Base-by-base conservation (phyloP, 176 grass and related monocot genomes). In the Oryza glaberrima region DNA sequence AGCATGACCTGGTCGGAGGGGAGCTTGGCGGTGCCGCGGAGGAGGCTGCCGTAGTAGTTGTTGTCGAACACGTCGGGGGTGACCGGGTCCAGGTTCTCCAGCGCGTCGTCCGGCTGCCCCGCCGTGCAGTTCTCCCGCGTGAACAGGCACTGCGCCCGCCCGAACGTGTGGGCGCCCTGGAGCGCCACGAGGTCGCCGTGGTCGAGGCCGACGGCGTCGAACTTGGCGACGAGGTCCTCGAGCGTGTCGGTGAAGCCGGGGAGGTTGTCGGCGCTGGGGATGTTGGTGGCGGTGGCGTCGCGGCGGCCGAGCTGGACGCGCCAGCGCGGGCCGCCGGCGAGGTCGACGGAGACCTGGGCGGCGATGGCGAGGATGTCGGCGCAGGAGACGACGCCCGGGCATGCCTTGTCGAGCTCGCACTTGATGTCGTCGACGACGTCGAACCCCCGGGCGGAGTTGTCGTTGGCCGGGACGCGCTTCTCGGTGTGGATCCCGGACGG, bases 151-250 rank as follows among this genome's bases (percentile, higher is more conserved):
- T 83, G 86, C 1, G 82, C 54, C 65, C 85, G 73, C 25, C 92
- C 92, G 0, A 94, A 88, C 5, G 86, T 94, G 87, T 94, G 92
- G 3, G 88, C 92, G 85, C 91, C 91, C 78, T 89, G 88, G 23
- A 94, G 69, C 64, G 88, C 61, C 23, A 82, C 82, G 20, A 94
- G 92, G 78, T 94, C 86, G 17, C 64, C 76, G 78, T 88, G 63
- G 67, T 76, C 22, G 41, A 90, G 88, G 19, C 82, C 82, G 6
- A 94, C 69, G 3, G 16, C 74, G 1, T 23, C 60, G 81, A 94
- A 94, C 69, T 94, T 94, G 15, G 13, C 2, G 40, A 86, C 43
- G 25, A 94, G 88, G 11, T 0, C 41, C 22, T 49, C 60, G 0
- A 88, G 48, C 6, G 36, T 0, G 65, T 90, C 85, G 11, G 60